Conservation (phyloP, 1,139 yeast species). For the Entelexis paramagnoliae region DNA sequence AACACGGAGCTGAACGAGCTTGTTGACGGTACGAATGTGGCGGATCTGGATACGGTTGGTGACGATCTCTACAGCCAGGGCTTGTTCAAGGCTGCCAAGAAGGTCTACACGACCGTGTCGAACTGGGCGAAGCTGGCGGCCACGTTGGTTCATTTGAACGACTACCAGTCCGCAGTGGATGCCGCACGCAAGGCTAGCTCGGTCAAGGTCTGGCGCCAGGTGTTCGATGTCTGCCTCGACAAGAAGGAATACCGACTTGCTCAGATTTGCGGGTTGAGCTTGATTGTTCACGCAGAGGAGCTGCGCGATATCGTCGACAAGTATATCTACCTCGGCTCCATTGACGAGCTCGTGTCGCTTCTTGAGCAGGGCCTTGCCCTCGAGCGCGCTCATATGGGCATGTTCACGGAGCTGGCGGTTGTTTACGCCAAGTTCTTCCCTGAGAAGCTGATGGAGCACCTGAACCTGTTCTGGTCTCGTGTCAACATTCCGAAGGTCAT, state of each 20-base stretch:
- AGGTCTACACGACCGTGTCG: slow-evolving; percentile 73
- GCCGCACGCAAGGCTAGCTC: slow-evolving; percentile 98
- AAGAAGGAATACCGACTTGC: slow-evolving; percentile 93
- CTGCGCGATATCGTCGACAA: slow-evolving; percentile 77
- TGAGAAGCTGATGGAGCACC: slow-evolving; percentile 87
- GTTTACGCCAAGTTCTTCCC: slow-evolving; percentile 87
- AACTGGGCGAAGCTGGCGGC: slow-evolving; percentile 94
- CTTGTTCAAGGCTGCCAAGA: slow-evolving; percentile 87
- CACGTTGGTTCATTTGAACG: slow-evolving; percentile 81
- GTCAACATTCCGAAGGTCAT: slow-evolving; percentile 95
- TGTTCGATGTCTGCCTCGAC: slow-evolving; percentile 90
- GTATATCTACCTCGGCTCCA: slow-evolving; percentile 85
- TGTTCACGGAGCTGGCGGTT: slow-evolving; percentile 93
- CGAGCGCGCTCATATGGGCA: slow-evolving; percentile 99
- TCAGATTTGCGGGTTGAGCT: slow-evolving; percentile 95
- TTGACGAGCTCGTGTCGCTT: slow-evolving; percentile 79
- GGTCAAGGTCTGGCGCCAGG: slow-evolving; percentile 93
- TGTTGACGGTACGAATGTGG: slow-evolving; percentile 80
- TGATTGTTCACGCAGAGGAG: slow-evolving; percentile 96
- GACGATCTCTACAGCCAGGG: slow-evolving; percentile 74
- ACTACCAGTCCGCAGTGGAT: slow-evolving; percentile 94
- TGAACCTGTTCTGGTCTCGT: slow-evolving; percentile 96
- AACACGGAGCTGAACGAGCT: slow-evolving; percentile 75
- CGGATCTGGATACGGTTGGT: slow-evolving; percentile 85
- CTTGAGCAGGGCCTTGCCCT: slow-evolving; percentile 93